phyloP scores from a whole-genome alignment of 140 eudicot genomes.

The Stevia rebaudiana region DNA sequence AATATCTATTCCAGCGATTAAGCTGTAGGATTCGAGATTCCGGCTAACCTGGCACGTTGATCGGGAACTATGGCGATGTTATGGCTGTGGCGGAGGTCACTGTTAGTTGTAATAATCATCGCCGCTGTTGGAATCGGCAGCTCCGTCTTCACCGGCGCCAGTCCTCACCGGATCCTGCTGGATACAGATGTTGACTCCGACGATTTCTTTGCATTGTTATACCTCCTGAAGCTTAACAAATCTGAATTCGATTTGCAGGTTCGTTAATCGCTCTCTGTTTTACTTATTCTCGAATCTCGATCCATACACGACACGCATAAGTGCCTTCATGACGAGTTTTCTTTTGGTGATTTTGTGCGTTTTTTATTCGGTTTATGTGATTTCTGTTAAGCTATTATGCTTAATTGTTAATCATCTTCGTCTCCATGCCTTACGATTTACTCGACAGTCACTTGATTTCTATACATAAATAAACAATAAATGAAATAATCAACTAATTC shows the following conservation, averaged over 20 bases:
- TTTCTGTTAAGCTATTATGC: background rate
- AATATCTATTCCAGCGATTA: too few relatives aligned
- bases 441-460: background rate
- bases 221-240: constrained; percentile 63
- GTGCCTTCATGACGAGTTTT: background rate
- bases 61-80: background rate
- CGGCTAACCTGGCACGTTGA: too few relatives aligned
- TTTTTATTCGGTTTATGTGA: background rate
- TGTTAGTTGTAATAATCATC: constrained; percentile 14
- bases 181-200: constrained; percentile 82
- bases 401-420: background rate
- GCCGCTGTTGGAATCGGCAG: constrained; percentile 3
- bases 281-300: background rate
- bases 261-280: background rate
- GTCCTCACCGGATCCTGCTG: constrained; percentile 53
- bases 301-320: background rate
- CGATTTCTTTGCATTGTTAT: constrained; percentile 64
- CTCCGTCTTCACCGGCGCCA: constrained; percentile 4
- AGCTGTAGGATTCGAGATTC: too few relatives aligned
- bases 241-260: constrained; percentile 71
- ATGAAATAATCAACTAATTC: background rate
- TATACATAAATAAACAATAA: background rate
- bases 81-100: constrained; percentile 6
- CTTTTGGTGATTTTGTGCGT: too few relatives aligned
- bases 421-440: background rate